These are phyloP conservation scores for Purshia tridentata DNA, from an alignment of 306 rosid species.

Conservation along the genomic window DNA sequence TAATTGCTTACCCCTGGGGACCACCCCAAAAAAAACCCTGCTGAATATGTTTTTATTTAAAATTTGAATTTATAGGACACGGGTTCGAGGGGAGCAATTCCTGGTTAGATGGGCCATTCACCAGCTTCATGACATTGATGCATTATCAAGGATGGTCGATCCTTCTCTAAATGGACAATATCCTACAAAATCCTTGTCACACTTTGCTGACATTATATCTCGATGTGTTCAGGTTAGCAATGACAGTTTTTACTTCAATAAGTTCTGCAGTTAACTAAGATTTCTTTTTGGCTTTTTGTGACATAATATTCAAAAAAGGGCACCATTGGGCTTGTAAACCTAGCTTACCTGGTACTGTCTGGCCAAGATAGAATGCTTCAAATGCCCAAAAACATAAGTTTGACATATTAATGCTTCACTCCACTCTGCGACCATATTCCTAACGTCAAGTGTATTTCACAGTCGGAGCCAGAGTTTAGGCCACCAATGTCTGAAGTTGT, in stretches of 20 bases:
- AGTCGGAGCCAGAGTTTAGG: slow-evolving; percentile 90
- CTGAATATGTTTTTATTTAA: not conserved
- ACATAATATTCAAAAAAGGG: not conserved
- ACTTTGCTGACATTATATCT: slow-evolving; percentile 84
- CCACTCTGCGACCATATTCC: slow-evolving; percentile 1
- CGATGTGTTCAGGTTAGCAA: slow-evolving; percentile 81
- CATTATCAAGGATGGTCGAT: slow-evolving; percentile 92
- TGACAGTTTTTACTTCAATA: slow-evolving; percentile 2
- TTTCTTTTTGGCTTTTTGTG: not conserved
- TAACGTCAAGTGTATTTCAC: slow-evolving; percentile 34
- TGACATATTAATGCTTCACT: not conserved
- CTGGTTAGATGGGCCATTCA: slow-evolving; percentile 92
- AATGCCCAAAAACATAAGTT: not conserved
- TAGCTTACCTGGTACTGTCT: not conserved
- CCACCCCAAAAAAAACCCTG: not conserved
- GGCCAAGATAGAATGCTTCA: not conserved
- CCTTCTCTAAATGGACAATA: slow-evolving; percentile 69
- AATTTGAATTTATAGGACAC: slow-evolving; percentile 40
- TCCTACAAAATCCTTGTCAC: slow-evolving; percentile 84
- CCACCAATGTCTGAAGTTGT: slow-evolving; percentile 93
- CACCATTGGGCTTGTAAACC: not conserved
- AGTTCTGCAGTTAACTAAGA: not conserved
- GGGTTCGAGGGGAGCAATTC: slow-evolving; percentile 78
- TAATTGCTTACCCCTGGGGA: not conserved
- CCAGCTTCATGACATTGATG: slow-evolving; percentile 94